Evolutionary conservation across 192 early-diverging fungal species (phyloP).

Genomic region (Umbelopsis sp.): DNA sequence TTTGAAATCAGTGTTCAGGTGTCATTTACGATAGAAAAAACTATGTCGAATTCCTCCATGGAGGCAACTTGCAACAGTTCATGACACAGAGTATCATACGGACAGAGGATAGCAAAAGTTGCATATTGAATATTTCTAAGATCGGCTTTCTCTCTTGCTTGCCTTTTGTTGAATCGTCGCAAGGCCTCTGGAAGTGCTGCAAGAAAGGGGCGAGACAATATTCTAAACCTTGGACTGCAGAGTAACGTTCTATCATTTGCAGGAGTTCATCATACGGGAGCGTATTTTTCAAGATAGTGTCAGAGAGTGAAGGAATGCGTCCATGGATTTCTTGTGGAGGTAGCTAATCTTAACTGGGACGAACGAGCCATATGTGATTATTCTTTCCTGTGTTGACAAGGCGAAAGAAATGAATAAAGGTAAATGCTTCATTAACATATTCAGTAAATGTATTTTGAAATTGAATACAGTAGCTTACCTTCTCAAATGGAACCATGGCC

Average conservation of each 20-base stretch:
- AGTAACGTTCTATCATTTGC: constrained; percentile 14
- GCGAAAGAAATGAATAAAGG: too few relatives aligned
- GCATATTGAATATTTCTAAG: neutral
- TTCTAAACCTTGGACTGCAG: neutral
- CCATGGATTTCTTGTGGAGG: neutral
- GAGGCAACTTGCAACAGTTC: neutral
- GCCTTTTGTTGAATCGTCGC: neutral
- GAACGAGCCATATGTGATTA: too few relatives aligned
- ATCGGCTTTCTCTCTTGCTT: neutral
- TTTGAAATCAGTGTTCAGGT: neutral
- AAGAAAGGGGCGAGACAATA: neutral
- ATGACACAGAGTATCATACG: constrained; percentile 6
- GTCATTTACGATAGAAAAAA: neutral
- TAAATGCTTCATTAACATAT: too few relatives aligned
- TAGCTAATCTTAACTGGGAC: neutral
- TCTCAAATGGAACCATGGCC: too few relatives aligned
- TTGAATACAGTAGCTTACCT: too few relatives aligned
- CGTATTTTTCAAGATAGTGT: neutral
- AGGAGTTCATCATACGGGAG: neutral
- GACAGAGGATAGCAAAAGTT: neutral
- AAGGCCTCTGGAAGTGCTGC: neutral
- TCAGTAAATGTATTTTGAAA: too few relatives aligned
- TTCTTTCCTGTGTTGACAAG: too few relatives aligned
- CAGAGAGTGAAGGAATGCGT: neutral
- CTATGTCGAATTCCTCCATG: neutral